These are phyloP conservation scores for Poterioochromonas sp. DNA, from an alignment of 352 stramenopile species.

Conservation along the genomic window DNA sequence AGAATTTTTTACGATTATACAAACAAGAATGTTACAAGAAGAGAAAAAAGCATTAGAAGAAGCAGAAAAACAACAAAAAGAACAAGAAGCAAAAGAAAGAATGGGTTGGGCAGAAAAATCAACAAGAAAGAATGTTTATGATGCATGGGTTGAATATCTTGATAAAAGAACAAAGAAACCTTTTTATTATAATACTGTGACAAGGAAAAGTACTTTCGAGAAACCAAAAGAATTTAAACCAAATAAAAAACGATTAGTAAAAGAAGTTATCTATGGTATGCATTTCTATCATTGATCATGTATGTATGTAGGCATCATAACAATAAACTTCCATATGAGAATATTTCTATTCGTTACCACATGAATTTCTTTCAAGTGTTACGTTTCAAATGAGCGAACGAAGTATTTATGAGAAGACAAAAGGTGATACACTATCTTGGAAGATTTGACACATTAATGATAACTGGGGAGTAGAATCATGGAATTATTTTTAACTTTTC, in stretches of 20 bases:
- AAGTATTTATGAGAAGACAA: too few relatives aligned
- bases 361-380: too few relatives aligned
- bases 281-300: conserved; percentile 30
- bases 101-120: not conserved
- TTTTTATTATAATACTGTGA: conserved; percentile 27
- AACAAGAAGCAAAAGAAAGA: not conserved
- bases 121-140: not conserved
- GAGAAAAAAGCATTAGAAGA: not conserved
- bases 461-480: too few relatives aligned
- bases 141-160: conserved; percentile 20
- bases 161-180: not conserved
- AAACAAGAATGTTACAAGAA: not conserved
- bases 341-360: too few relatives aligned
- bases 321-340: too few relatives aligned
- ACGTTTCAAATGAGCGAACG: too few relatives aligned
- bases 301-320: too few relatives aligned
- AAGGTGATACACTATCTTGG: too few relatives aligned
- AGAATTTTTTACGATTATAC: not conserved
- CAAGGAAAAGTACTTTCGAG: not conserved
- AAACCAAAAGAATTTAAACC: not conserved
- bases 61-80: not conserved
- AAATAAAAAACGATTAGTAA: not conserved
- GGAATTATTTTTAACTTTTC: too few relatives aligned
- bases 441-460: too few relatives aligned
- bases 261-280: not conserved